phyloP scores from a whole-genome alignment of 2,329 filamentous ascomycete species.

The Alternaria tenuissima region DNA sequence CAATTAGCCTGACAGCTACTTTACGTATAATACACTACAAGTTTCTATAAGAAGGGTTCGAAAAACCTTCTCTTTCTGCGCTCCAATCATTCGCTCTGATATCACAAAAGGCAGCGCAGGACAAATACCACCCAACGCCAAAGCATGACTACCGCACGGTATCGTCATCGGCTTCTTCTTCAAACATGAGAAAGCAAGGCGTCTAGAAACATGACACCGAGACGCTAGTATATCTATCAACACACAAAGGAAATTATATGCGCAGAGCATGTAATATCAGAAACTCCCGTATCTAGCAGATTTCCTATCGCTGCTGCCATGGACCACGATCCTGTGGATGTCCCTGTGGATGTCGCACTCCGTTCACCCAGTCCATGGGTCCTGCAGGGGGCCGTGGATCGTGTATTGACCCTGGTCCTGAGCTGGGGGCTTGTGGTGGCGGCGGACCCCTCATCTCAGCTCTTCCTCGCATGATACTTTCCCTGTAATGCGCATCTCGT shows the following conservation, averaged over 20 bases:
- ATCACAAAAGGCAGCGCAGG: not conserved
- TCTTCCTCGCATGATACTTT: constrained; percentile 29
- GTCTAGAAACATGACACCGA: not conserved
- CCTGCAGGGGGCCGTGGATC: constrained; percentile 26
- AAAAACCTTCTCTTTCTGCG: constrained; percentile 2
- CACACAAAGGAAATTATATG: constrained; percentile 5
- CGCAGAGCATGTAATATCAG: not conserved
- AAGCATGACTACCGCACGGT: not conserved
- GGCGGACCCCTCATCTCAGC: constrained; percentile 25
- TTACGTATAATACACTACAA: constrained; percentile 2
- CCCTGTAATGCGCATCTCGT: constrained; percentile 30
- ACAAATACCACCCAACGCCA: not conserved
- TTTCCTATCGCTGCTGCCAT: constrained; percentile 26
- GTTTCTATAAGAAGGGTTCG: not conserved
- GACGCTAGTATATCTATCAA: not conserved
- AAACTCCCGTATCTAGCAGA: not conserved
- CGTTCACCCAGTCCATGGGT: constrained; percentile 33
- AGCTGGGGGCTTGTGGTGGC: constrained; percentile 21
- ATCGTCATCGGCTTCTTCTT: not conserved
- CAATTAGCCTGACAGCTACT: not conserved
- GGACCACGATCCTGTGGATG: constrained; percentile 26
- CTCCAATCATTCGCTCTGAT: not conserved
- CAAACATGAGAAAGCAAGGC: not conserved
- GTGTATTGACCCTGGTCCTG: constrained; percentile 24
- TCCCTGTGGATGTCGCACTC: constrained; percentile 28